Base-by-base conservation (phyloP, 2,329 filamentous ascomycete genomes). In the Aureobasidium sp. region DNA sequence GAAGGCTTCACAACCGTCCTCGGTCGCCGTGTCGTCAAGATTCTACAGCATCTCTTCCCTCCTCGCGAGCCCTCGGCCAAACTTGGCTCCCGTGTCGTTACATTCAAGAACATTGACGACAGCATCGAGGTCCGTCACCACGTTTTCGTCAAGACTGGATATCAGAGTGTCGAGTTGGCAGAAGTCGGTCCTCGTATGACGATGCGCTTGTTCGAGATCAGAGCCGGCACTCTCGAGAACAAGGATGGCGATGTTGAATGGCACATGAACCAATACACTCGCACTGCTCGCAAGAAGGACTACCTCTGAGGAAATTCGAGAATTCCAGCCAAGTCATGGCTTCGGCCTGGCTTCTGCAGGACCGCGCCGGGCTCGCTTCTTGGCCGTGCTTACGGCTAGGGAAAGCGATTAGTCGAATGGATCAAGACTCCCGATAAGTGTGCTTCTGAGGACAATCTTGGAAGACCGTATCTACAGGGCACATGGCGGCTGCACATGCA, bases 241-340 rank as follows among this genome's bases (percentile, higher is more conserved):
- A 95, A 95, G 75, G 90, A 95, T 67, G 93, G 93, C 4, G 94
- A 99, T 75, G 86, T 95, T 5, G 94, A 99, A 77, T 99, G 94
- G 94, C 89, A 94, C 66, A 80, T 99, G 66, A 95, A 90, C 65
- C 93, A 97, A 72, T 99, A 96, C 75, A 99, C 93, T 9, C 83
- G 94, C 68, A 97, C 93, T 15, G 87, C 88, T 69, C 86, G 87
- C 77, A 97, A 97, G 84, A 97, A 97, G 85, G 91, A 96, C 71
- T 96, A 96, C 72, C 81, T 97, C 61, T 97, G 77, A 85, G 64
- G 80, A 83, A 2, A n/a, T 15, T 15, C 17, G 14, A 27, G 11
- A 36, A 25, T 12, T 17, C 39, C 29, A 57, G 42, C 42, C 12
- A 37, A 58, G 22, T 15, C 55, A 45, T 7, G 11, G 29, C 14